Evolutionary conservation across 1,284 basidiomycete species (phyloP).

Genomic region (Irpex rosettiformis): DNA sequence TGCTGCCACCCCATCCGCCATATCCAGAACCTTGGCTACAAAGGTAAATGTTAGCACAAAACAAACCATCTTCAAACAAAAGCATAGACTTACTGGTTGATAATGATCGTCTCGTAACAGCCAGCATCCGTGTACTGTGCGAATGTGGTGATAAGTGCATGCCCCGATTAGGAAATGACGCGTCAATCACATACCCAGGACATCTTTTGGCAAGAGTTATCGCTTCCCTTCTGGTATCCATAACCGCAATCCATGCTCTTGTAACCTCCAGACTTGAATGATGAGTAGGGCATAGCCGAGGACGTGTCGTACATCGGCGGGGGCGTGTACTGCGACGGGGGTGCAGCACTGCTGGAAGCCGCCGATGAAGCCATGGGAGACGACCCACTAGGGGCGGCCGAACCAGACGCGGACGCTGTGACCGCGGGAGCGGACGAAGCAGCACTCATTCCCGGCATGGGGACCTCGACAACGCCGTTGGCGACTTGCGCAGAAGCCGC

Average conservation of each 20-base stretch:
- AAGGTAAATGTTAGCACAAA: not conserved
- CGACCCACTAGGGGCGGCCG: conserved; percentile 7
- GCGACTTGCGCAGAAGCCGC: conserved; percentile 54
- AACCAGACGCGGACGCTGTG: conserved; percentile 12
- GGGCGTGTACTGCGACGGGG: conserved; percentile 16
- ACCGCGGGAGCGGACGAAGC: conserved; percentile 9
- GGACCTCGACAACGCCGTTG: conserved; percentile 48
- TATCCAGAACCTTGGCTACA: conserved; percentile 5
- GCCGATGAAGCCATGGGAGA: conserved; percentile 5
- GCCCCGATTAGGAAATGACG: conserved; percentile 1
- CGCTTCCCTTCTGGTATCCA: conserved; percentile 51
- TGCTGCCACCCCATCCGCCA: conserved; percentile 14
- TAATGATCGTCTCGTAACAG: conserved; percentile 66
- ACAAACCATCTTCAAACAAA: not conserved
- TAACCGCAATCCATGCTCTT: conserved; percentile 63
- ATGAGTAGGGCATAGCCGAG: conserved; percentile 51
- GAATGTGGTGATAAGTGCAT: not conserved
- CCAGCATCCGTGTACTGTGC: conserved; percentile 42
- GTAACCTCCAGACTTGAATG: conserved; percentile 59
- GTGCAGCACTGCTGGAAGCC: conserved; percentile 10
- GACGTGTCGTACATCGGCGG: conserved; percentile 40
- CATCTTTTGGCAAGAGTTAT: conserved; percentile 50
- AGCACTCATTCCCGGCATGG: conserved; percentile 24
- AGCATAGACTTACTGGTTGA: conserved; percentile 35
- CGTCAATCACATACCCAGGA: conserved; percentile 48